Evolutionary conservation across 2,329 filamentous ascomycete genomes (phyloP), one percentile per base, ranked within the genome.

Genomic region (Colletotrichum caudatum): DNA sequence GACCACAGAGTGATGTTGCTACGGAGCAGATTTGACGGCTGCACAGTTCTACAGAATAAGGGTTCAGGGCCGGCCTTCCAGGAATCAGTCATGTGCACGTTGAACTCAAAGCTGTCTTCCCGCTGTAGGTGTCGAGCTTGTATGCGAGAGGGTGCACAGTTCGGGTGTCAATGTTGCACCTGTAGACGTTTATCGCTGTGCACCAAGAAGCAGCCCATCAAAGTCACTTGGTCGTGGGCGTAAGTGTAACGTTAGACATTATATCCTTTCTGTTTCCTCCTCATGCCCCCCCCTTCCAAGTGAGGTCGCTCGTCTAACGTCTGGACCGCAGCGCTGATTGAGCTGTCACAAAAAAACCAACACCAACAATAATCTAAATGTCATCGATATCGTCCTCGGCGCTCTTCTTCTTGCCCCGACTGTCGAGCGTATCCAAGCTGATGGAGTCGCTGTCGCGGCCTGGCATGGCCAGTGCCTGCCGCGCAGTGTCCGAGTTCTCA

Each of bases 401-500:
- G 50, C 77, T 74, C 74, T 81, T 82, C 81, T 83, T 87, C 84
- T 85, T 90, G 57, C 90, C 90, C 56, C 82, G 83, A 76, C 86
- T 87, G 78, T 92, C 88, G 80, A 92, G 79, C 46, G 84, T 88
- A 73, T 91, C 87, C 82, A 92, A 78, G 80, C 85, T 84, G 76
- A 92, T 88, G 66, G 79, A 80, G 73, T 87, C 85, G 73, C 80
- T 84, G 66, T 82, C 82, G 63, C 79, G 76, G 0, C 85, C 82
- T 11, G 89, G 88, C 90, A 97, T 93, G 29, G 91, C 91, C 79
- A 97, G 89, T 0, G 94, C 94, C 80, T 95, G 91, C 60, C 94
- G 86, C 3, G 94, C 94, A 14, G 92, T 92, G 76, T 97, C 94
- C n/a, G 91, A 94, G 76, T 89, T 92, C 83, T 95, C 93, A 69